These are phyloP conservation scores for Xanthoconium purpureum DNA, from an alignment of 768 basidiomycete genomes.

Conservation along the genomic window DNA sequence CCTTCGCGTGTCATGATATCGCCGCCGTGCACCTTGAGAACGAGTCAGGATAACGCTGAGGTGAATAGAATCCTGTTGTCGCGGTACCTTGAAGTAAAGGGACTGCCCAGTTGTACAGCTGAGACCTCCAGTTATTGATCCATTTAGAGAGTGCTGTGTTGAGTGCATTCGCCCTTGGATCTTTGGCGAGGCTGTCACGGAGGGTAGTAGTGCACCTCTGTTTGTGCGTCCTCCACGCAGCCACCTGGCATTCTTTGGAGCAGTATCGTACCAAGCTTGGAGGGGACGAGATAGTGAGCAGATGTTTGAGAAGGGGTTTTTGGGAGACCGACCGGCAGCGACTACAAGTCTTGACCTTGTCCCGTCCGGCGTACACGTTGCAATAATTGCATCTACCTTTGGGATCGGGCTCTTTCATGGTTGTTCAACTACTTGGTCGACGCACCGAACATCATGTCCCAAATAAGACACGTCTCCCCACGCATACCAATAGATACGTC, in stretches of 20 bases:
- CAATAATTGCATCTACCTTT: conserved; percentile 27
- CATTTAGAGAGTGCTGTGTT: conserved; percentile 25
- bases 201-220: conserved; percentile 11
- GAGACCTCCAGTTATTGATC: conserved; percentile 24
- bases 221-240: conserved; percentile 31
- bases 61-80: background rate
- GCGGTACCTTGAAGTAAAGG: conserved; percentile 22
- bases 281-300: background rate
- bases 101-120: conserved; percentile 16
- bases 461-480: conserved; percentile 10
- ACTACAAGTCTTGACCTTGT: conserved; percentile 25
- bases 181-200: conserved; percentile 10
- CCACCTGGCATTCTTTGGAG: conserved; percentile 28
- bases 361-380: conserved; percentile 17
- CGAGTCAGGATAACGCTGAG: background rate
- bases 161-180: conserved; percentile 15
- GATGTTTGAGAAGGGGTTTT: background rate
- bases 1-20: conserved; percentile 20
- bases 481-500: background rate
- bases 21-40: conserved; percentile 23
- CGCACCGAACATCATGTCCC: background rate
- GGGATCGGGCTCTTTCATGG: conserved; percentile 10
- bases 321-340: conserved; percentile 21
- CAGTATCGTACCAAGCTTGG: conserved; percentile 31
- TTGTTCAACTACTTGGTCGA: too few relatives aligned